Base-by-base conservation (phyloP, 108 stramenopile species). In the Nitzschia sp. region DNA sequence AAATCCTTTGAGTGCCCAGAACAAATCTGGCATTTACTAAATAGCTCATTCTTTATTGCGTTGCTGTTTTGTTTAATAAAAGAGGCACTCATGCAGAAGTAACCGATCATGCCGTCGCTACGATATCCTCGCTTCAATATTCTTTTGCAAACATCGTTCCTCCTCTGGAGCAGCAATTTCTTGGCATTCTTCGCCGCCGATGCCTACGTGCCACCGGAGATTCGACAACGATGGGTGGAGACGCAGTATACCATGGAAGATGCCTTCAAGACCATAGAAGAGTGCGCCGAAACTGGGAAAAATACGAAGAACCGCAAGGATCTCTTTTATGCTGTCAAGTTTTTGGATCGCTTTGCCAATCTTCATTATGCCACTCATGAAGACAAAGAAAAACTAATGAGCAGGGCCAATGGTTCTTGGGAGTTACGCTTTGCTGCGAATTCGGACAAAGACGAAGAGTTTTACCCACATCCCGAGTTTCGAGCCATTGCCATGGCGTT, bases 281-380 rank as follows among this genome's bases (percentile, higher is more conserved):
- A 46, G 3, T 38, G 45, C n/a, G 46, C 64, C 23, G 35, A 34
- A 15, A 23, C 17, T 17, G 28, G 64, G 49, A 31, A 49, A 4
- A 48, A 65, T 19, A 29, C 26, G 13, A 18, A 46, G 19, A 47
- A 65, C 9, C 9, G 6, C 11, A 51, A 9, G 19, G 64, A 65
- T 5, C 28, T 65, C 5, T 65, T 38, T 19, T 65, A 49, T 49
- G 64, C 64, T 18, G 64, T 48, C 28, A 65, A 38, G 29, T 65
- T 31, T 24, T 6, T 65, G 11, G 64, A 65, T 28, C 64, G 64
- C 18, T 38, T 25, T 29, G 46, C 35, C 47, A 24, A 27, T 13
- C 47, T 28, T 3, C n/a, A 23, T 27, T 65, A 65, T 49, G 6
- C 6, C 19, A 31, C 24, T 27, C 27, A 65, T 26, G 48, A 65